Percentiles rank a stretch among this genome's conserved stretches.
These are phyloP conservation scores for Pseudogymnoascus sp. DNA, from an alignment of 2,329 filamentous ascomycete genomes.

Conservation along the genomic window DNA sequence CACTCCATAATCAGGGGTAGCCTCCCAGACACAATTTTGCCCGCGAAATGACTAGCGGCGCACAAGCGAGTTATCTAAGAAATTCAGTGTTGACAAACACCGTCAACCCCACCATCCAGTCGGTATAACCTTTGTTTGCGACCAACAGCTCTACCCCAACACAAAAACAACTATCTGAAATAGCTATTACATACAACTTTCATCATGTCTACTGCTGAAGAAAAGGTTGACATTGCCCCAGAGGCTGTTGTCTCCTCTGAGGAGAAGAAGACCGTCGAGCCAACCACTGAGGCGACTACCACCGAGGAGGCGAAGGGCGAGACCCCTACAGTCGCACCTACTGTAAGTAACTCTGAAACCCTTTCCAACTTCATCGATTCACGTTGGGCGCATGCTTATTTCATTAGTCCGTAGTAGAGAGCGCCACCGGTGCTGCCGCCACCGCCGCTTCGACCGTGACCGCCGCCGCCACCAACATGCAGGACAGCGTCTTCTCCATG, in stretches of 20 bases:
- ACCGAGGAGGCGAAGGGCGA: constrained; percentile 29
- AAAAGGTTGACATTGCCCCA: constrained; percentile 11
- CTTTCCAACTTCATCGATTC: not conserved
- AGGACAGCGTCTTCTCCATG: constrained; percentile 85
- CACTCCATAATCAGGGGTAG: constrained; percentile 3
- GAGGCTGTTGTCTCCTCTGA: constrained; percentile 37
- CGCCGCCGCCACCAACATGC: constrained; percentile 36
- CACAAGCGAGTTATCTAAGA: constrained; percentile 5
- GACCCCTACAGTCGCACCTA: not conserved
- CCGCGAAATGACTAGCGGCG: constrained; percentile 6
- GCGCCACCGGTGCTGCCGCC: constrained; percentile 26
- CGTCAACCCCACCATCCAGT: constrained; percentile 7
- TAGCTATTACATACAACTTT: constrained; percentile 15
- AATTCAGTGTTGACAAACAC: constrained; percentile 10
- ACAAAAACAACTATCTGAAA: constrained; percentile 8
- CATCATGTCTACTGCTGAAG: constrained; percentile 10
- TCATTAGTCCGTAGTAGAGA: constrained; percentile 15
- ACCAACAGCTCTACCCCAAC: constrained; percentile 7
- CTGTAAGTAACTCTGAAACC: not conserved
- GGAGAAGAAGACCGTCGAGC: constrained; percentile 35
- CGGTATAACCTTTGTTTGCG: constrained; percentile 7
- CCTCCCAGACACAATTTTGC: not conserved
- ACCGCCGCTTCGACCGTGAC: constrained; percentile 34
- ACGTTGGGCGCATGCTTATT: not conserved
- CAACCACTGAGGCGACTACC: constrained; percentile 21